phyloP scores from a whole-genome alignment of 805 yeast species.

The Cephaloascus albidus region DNA sequence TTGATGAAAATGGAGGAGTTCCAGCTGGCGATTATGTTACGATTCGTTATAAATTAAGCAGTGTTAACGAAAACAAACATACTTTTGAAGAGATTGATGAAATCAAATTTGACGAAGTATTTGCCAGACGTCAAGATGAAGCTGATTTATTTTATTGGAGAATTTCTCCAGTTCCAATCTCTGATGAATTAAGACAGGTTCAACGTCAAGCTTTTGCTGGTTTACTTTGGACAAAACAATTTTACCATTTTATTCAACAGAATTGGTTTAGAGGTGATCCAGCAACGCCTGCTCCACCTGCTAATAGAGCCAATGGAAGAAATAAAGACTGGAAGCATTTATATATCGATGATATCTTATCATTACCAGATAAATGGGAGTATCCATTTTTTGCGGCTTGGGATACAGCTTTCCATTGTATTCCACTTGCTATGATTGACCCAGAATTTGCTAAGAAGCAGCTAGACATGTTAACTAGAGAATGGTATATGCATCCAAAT shows the following conservation, averaged over 20 bases:
- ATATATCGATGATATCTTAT: conserved; percentile 78
- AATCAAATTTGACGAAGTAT: conserved; percentile 58
- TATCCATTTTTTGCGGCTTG: conserved; percentile 95
- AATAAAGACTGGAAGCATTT: conserved; percentile 85
- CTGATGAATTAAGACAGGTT: conserved; percentile 68
- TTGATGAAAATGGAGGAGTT: conserved; percentile 68
- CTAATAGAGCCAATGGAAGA: conserved; percentile 77
- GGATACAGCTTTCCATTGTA: conserved; percentile 94
- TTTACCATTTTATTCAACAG: conserved; percentile 75
- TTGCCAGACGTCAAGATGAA: conserved; percentile 69
- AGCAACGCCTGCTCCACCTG: conserved; percentile 61
- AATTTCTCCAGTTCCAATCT: conserved; percentile 74
- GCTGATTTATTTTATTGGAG: conserved; percentile 93
- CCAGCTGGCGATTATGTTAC: conserved; percentile 86
- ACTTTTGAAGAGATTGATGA: conserved; percentile 47
- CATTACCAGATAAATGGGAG: conserved; percentile 94
- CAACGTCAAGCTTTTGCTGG: conserved; percentile 96
- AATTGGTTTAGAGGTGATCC: conserved; percentile 90
- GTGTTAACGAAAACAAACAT: conserved; percentile 5
- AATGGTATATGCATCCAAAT: conserved; percentile 97
- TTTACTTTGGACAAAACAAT: conserved; percentile 87
- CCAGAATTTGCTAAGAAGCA: conserved; percentile 88
- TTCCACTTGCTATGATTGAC: conserved; percentile 88
- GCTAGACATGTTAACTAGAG: conserved; percentile 76
- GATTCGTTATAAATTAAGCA: conserved; percentile 64